These are phyloP conservation scores for Phialophora chinensis DNA, from an alignment of 2,329 filamentous ascomycete species.

Conservation along the genomic window DNA sequence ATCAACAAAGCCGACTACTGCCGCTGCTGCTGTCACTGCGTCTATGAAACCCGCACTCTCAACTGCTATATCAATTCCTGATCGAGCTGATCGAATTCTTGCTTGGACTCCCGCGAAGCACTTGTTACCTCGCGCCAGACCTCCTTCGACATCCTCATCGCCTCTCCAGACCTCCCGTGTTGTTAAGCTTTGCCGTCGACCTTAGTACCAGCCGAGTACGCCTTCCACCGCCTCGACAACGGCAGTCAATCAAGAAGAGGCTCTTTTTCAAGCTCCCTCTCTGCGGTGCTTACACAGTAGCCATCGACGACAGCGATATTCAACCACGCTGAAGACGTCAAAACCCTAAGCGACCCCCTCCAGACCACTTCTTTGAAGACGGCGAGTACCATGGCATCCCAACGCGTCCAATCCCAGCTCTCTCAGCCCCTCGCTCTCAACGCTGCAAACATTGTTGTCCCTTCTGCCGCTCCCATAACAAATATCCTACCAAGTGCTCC, in stretches of 20 bases:
- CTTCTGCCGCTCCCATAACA: background rate
- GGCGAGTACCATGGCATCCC: background rate
- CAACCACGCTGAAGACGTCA: background rate
- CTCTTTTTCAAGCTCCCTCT: background rate
- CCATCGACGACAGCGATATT: background rate
- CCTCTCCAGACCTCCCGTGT: background rate
- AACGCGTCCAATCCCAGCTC: background rate
- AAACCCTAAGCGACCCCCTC: background rate
- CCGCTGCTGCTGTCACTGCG: background rate
- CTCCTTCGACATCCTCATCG: background rate
- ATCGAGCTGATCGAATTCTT: background rate
- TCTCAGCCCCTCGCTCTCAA: background rate
- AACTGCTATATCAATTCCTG: background rate
- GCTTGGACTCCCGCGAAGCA: background rate
- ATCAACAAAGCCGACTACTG: background rate
- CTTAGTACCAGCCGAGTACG: background rate
- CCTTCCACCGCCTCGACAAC: background rate
- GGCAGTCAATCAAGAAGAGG: background rate
- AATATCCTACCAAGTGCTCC: slow-evolving; percentile 11
- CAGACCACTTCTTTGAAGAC: background rate
- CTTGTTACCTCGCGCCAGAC: background rate
- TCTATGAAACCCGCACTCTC: background rate
- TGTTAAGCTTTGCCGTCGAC: background rate
- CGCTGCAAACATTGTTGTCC: background rate
- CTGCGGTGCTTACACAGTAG: background rate